phyloP scores from a whole-genome alignment of 768 basidiomycete genomes.

The Sporobolomyces phaffii region DNA sequence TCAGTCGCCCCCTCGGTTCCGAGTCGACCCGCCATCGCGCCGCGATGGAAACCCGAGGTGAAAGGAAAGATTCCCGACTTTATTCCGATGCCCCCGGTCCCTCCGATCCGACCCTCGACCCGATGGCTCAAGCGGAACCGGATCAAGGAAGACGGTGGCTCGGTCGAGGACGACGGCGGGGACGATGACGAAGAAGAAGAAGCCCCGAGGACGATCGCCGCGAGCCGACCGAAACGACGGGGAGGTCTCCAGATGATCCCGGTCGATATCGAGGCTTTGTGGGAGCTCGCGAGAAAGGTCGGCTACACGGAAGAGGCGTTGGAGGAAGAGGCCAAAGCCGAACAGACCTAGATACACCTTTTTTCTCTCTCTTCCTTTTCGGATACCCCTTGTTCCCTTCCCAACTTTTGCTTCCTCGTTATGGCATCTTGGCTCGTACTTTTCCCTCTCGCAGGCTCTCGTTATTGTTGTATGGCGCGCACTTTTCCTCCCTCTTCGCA shows the following conservation, averaged over 20 bases:
- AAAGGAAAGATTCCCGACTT: conserved; percentile 4
- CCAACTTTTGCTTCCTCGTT: no score
- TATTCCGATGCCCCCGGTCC: conserved; percentile 7
- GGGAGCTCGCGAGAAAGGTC: neutral
- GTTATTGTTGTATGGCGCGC: no score
- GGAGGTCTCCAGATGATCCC: conserved; percentile 15
- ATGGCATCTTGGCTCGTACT: no score
- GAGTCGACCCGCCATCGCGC: neutral
- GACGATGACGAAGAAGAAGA: conserved; percentile 6
- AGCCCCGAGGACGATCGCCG: neutral
- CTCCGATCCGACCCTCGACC: conserved; percentile 19
- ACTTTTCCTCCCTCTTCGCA: no score
- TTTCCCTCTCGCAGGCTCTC: no score
- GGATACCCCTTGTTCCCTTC: neutral
- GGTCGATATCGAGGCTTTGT: conserved; percentile 6
- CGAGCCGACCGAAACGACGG: conserved; percentile 11
- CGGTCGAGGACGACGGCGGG: neutral
- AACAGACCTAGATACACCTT: neutral
- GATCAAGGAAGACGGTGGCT: neutral
- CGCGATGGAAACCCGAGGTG: neutral
- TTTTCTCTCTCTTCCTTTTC: neutral
- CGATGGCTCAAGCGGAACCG: conserved; percentile 27
- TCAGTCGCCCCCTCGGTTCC: neutral
- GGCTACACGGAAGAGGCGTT: conserved; percentile 6
- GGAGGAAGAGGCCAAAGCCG: neutral